These are phyloP conservation scores for Tulasnella sp. DNA, from an alignment of 768 basidiomycete genomes.

Conservation along the genomic window DNA sequence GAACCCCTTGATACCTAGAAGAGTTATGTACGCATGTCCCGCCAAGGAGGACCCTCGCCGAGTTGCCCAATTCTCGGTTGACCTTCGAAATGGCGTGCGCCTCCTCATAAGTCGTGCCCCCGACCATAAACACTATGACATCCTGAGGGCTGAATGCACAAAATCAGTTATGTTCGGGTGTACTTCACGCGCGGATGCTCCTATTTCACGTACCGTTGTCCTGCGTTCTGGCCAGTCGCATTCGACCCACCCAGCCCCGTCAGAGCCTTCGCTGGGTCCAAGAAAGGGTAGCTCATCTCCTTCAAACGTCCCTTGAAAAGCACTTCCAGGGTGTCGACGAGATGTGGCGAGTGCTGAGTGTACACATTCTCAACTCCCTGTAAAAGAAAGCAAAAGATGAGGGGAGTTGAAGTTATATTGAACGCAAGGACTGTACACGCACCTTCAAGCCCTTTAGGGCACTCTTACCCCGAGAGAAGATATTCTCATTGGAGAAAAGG, in stretches of 20 bases:
- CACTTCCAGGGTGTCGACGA: slow-evolving; percentile 84
- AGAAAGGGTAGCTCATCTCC: slow-evolving; percentile 84
- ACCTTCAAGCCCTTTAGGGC: slow-evolving; percentile 94
- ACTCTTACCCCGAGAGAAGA: slow-evolving; percentile 87
- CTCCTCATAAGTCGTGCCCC: slow-evolving; percentile 94
- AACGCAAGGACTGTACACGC: slow-evolving; percentile 7
- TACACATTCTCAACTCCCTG: slow-evolving; percentile 99
- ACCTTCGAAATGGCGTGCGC: slow-evolving; percentile 72
- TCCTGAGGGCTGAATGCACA: slow-evolving; percentile 65
- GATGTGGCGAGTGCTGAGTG: slow-evolving; percentile 90
- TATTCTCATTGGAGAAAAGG: slow-evolving; percentile 87
- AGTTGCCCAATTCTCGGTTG: slow-evolving; percentile 67
- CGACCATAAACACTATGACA: slow-evolving; percentile 92
- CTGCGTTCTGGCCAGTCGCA: neutral
- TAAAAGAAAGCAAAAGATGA: neutral
- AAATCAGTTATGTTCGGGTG: neutral
- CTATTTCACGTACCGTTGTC: slow-evolving; percentile 3
- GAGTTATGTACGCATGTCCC: slow-evolving; percentile 96
- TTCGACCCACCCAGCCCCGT: slow-evolving; percentile 14
- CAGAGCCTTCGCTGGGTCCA: slow-evolving; percentile 29
- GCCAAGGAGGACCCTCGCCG: slow-evolving; percentile 73
- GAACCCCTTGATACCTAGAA: slow-evolving; percentile 49
- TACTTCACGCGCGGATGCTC: neutral
- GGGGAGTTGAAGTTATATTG: slow-evolving; percentile 12
- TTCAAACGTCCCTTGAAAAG: slow-evolving; percentile 75